Evolutionary conservation across 106 monocot species (phyloP), one percentile per base, ranked within the genome.

Genomic region (Triglochin maritima): DNA sequence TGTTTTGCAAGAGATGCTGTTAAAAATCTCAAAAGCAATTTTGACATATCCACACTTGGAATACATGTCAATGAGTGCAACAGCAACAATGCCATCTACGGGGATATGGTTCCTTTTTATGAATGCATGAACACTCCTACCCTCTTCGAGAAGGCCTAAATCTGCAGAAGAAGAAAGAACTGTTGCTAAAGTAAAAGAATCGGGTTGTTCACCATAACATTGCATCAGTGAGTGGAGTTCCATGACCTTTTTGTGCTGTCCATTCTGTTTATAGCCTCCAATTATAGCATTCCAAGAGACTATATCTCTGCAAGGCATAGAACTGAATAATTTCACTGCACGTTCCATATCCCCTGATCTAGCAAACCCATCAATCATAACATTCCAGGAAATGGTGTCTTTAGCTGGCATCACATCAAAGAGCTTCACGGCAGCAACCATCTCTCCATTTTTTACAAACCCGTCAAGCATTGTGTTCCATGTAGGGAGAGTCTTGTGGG

Each of bases 61-160:
- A 46, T 89, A 89, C 88, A 89, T 78, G 60, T 85, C 82, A 62
- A 89, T 76, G 16, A 89, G 72, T 8, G 82, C 72, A 70, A 76
- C 80, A 17, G 82, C 82, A 74, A 89, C 7, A 11, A 67, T 64
- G 17, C 72, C 70, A 78, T 78, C 67, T 49, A 78, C 50, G 2
- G 79, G 52, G 45, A 80, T 75, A 12, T 64, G 44, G 46, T 73
- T 72, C 60, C 72, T 78, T 15, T 71, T 64, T 11, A 75, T 50
- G 68, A 80, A 80, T 11, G 71, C 77, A 71, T 82, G 84, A 49
- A 85, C 66, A 77, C 74, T 57, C 56, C 48, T 80, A n/a, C 84
- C 85, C 17, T 69, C 77, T 10, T 60, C 11, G 43, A 65, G 5
- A 70, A 78, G 47, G 9, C 79, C 84, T 47, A 88, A 62, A 75